These are phyloP conservation scores for Oidiodendron maius DNA, from an alignment of 495 filamentous ascomycete species.

Conservation along the genomic window DNA sequence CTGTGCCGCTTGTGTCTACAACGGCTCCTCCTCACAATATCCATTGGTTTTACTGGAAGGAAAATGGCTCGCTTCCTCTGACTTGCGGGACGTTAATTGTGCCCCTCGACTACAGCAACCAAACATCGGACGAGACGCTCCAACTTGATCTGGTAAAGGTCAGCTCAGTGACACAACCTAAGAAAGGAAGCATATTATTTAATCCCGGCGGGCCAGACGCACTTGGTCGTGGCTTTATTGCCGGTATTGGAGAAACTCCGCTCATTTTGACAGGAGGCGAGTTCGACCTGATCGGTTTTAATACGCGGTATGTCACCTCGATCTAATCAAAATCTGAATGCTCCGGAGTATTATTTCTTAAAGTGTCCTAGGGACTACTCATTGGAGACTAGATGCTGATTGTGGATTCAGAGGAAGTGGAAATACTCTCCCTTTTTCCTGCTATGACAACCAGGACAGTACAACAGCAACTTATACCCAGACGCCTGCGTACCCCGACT, in stretches of 20 bases:
- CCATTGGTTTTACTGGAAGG: too few species aligned
- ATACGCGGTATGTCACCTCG: conserved; percentile 28
- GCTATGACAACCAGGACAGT: conserved; percentile 18
- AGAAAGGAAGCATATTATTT: conserved; percentile 36
- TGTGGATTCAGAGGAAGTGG: conserved; percentile 26
- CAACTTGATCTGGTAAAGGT: conserved; percentile 29
- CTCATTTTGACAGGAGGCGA: conserved; percentile 28
- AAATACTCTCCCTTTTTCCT: conserved; percentile 33
- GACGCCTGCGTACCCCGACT: conserved; percentile 7
- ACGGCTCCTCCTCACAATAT: too few species aligned
- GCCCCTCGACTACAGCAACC: conserved; percentile 36
- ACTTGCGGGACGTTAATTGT: conserved; percentile 35
- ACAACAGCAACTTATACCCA: not conserved
- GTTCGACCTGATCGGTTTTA: conserved; percentile 35
- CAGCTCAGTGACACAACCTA: conserved; percentile 23
- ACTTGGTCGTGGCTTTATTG: conserved; percentile 18
- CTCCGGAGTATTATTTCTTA: too few species aligned
- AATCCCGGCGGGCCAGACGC: conserved; percentile 41
- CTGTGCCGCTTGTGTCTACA: too few species aligned
- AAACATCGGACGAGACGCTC: conserved; percentile 25
- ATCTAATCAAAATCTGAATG: too few species aligned
- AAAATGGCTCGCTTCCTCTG: too few species aligned
- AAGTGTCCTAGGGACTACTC: too few species aligned
- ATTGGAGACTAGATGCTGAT: not conserved
- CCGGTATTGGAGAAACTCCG: conserved; percentile 8